Evolutionary conservation across 202 grass and related monocot genomes (phyloP).

Genomic region (Setaria viridis): DNA sequence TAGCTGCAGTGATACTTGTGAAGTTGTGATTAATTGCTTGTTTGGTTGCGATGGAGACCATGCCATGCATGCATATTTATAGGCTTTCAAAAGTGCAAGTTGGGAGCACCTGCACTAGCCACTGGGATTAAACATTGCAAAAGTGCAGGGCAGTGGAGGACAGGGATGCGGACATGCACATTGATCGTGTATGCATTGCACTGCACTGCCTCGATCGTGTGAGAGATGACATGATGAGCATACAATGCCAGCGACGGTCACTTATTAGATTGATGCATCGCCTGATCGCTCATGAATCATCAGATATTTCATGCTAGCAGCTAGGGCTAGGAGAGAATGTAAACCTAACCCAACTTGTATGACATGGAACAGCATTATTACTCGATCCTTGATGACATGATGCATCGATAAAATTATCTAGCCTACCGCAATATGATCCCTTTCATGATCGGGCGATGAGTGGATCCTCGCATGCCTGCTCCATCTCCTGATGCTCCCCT

Average conservation of each 20-base stretch:
- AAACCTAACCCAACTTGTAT: constrained; percentile 1
- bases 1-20: neutral
- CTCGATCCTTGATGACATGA: neutral
- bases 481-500: neutral
- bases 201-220: neutral
- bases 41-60: neutral
- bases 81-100: constrained; percentile 19
- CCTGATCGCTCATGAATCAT: neutral
- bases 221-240: neutral
- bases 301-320: constrained; percentile 41
- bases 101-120: constrained; percentile 42
- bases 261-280: neutral
- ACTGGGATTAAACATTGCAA: constrained; percentile 36
- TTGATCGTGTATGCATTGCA: neutral
- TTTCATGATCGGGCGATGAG: neutral
- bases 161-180: constrained; percentile 32
- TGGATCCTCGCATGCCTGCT: constrained; percentile 35
- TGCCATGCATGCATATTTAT: constrained; percentile 27
- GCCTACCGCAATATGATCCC: neutral
- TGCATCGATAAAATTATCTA: neutral
- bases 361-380: constrained; percentile 12
- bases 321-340: neutral
- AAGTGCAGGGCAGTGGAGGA: constrained; percentile 30
- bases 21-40: neutral
- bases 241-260: constrained; percentile 14